Evolutionary conservation across 345 rosid genomes (phyloP), one percentile per base, ranked within the genome.

Genomic region (Conringia planisiliqua): DNA sequence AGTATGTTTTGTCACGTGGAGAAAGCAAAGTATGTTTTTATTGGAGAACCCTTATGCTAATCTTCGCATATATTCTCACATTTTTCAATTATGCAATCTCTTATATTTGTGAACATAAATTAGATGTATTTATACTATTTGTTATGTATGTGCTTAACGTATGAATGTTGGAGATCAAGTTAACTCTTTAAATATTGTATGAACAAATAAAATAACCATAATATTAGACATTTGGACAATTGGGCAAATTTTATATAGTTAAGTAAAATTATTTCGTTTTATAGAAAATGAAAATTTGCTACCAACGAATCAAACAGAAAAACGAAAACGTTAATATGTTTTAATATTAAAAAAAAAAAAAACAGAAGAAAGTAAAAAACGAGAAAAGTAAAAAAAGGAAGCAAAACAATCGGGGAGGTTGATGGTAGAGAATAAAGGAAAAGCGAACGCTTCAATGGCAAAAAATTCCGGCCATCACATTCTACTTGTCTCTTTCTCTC

Each of bases 371-470:
- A 1, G 14, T 18, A 12, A 24, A 12, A 24, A 24, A 5, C 3
- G 7, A 26, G 5, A 22, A 5, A 10, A 4, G 17, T 5, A 60
- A 47, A 48, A 51, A 57, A 62, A 38, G 22, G 39, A 40, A 8
- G 65, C 74, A 68, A 68, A 62, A 68, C 26, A 61, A 33, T 61
- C 63, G 79, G 74, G 7, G 7, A 69, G 39, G 64, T 52, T 75
- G 4, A 68, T 62, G 79, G 75, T 3, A 46, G 70, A 76, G 74
- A 67, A 47, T 50, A 57, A 7, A 59, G 46, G 44, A 38, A 0
- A 0, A 10, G 13, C 12, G 79, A 76, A 76, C 80, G 80, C 52
- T 76, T 76, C 80, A 76, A 76, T 69, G 75, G 80, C 75, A 76
- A 54, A 17, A 4, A 70, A 26, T 76, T 70, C 52, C 60, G 80